Conservation (phyloP, 345 rosid genomes). For the Eucalyptus viminalis region DNA sequence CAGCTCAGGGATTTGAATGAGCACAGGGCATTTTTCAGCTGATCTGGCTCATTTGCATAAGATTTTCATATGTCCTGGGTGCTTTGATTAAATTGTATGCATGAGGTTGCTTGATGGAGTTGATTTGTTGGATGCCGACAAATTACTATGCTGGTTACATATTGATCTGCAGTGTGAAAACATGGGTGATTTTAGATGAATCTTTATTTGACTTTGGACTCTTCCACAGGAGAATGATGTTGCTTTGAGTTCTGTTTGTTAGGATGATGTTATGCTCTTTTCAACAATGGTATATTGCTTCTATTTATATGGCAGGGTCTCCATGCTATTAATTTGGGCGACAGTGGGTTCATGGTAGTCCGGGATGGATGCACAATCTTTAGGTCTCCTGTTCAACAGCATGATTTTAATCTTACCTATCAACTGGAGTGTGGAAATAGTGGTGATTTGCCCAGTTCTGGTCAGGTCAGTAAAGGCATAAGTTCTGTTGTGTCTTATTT, state of each 20-base stretch:
- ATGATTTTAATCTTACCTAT: constrained; percentile 88
- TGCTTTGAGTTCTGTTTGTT: not conserved
- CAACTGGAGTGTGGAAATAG: constrained; percentile 80
- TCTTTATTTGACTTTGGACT: not conserved
- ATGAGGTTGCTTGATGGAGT: not conserved
- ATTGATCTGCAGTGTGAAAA: not conserved
- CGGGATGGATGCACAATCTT: constrained; percentile 89
- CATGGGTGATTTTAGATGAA: not conserved
- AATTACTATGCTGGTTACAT: not conserved
- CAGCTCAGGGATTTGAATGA: not conserved
- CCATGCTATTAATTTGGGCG: constrained; percentile 81
- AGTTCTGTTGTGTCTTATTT: not conserved
- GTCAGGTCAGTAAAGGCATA: constrained; percentile 39
- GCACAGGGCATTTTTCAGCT: not conserved
- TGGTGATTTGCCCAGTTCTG: constrained; percentile 94
- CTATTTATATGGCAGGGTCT: constrained; percentile 32
- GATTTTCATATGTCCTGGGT: not conserved
- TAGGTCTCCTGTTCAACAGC: constrained; percentile 94
- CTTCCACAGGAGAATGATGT: not conserved
- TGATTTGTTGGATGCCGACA: not conserved
- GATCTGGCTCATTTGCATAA: not conserved
- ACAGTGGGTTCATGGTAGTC: constrained; percentile 97
- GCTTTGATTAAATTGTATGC: not conserved
- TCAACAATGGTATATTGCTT: not conserved
- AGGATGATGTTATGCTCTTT: not conserved